These are phyloP conservation scores for Eucommia ulmoides DNA, from an alignment of 257 asterid genomes.

Conservation along the genomic window DNA sequence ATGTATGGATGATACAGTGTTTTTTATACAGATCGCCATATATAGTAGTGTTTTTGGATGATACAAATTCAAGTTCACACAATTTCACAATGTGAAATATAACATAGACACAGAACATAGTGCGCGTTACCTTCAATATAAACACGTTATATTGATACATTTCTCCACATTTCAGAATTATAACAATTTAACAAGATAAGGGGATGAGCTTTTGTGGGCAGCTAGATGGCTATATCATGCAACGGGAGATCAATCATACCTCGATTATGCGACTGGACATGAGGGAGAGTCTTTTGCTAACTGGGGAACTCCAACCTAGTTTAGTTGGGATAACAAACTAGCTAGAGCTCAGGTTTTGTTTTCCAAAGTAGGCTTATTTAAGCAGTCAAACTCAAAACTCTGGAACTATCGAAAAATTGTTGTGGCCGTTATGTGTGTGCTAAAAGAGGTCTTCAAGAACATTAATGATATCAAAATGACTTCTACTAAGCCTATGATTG, in stretches of 20 bases:
- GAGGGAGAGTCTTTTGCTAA: not conserved
- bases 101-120: not conserved
- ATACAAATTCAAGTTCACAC: too few relatives aligned
- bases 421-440: not conserved
- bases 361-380: not conserved
- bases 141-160: too few relatives aligned
- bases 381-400: not conserved
- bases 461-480: too few relatives aligned
- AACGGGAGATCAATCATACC: not conserved
- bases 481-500: too few relatives aligned
- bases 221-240: not conserved
- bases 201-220: too few relatives aligned
- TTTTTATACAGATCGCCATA: too few relatives aligned
- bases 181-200: not conserved
- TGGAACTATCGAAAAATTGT: not conserved
- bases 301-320: conserved; percentile 1
- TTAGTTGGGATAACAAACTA: conserved; percentile 1
- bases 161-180: not conserved
- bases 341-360: not conserved
- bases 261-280: not conserved
- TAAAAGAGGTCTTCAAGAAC: too few relatives aligned
- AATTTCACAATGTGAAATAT: too few relatives aligned
- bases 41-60: too few relatives aligned
- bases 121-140: not conserved
- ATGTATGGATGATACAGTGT: too few relatives aligned